These are phyloP conservation scores for Aureobasidium sp. DNA, from an alignment of 2,329 filamentous ascomycete species.

Conservation along the genomic window DNA sequence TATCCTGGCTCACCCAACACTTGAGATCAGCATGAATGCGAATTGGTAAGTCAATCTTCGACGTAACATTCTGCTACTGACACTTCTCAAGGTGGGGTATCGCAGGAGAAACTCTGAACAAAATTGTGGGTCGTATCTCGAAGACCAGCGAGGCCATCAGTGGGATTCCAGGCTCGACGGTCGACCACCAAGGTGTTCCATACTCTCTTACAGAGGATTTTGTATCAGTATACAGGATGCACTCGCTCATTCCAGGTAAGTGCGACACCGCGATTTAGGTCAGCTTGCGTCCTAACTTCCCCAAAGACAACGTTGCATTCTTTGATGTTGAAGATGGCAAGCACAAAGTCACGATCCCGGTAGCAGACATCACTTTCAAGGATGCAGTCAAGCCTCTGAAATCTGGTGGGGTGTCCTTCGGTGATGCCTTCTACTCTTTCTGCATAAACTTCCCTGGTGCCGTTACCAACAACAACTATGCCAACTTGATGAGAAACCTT, in stretches of 20 bases:
- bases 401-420: constrained; percentile 24
- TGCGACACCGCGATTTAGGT: neutral
- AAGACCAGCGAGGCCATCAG: constrained; percentile 32
- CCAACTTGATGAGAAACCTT: constrained; percentile 35
- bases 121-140: constrained; percentile 35
- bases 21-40: constrained; percentile 37
- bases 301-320: constrained; percentile 27
- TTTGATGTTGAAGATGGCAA: constrained; percentile 25
- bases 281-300: neutral
- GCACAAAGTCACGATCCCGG: constrained; percentile 26
- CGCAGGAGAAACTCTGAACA: constrained; percentile 19
- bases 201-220: constrained; percentile 40
- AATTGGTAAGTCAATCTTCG: constrained; percentile 35
- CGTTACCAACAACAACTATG: constrained; percentile 35
- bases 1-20: constrained; percentile 37
- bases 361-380: constrained; percentile 28
- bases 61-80: neutral
- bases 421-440: constrained; percentile 39
- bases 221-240: constrained; percentile 38
- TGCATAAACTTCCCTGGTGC: constrained; percentile 43
- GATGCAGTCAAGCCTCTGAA: constrained; percentile 29
- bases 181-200: constrained; percentile 32
- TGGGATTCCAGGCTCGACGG: constrained; percentile 33
- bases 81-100: constrained; percentile 19
- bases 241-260: constrained; percentile 31